Conservation (phyloP, 2,329 filamentous ascomycete species). For the Trichoderma pleuroti region DNA sequence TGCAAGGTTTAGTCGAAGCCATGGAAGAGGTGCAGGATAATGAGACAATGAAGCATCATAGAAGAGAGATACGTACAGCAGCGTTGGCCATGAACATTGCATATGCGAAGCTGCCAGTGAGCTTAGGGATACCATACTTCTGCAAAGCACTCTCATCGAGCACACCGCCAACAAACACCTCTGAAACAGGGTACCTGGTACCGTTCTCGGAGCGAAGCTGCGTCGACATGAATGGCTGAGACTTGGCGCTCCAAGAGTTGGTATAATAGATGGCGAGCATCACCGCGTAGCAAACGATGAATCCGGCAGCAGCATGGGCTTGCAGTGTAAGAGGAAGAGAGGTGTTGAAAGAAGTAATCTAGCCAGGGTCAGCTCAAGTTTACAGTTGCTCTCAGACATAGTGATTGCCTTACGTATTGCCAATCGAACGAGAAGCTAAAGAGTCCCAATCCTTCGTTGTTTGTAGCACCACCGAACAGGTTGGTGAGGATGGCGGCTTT, state of each 20-base stretch:
- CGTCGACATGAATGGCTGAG: conserved; percentile 55
- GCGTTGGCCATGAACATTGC: conserved; percentile 56
- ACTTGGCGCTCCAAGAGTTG: conserved; percentile 44
- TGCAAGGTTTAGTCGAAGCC: background rate
- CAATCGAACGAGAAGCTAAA: conserved; percentile 52
- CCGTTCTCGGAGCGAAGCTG: conserved; percentile 41
- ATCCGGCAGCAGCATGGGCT: conserved; percentile 43
- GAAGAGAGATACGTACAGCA: conserved; percentile 40
- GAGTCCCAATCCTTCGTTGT: conserved; percentile 51
- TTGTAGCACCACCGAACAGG: conserved; percentile 49
- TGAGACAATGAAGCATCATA: background rate
- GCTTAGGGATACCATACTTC: conserved; percentile 43
- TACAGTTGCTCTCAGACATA: background rate
- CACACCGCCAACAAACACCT: conserved; percentile 40
- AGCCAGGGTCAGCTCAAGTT: background rate
- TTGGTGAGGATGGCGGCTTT: conserved; percentile 44
- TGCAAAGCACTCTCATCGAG: conserved; percentile 41
- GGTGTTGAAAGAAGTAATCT: conserved; percentile 50
- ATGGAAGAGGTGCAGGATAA: background rate
- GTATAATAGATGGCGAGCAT: conserved; percentile 53
- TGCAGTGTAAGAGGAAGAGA: conserved; percentile 52
- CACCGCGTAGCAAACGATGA: conserved; percentile 45
- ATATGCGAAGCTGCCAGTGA: conserved; percentile 50
- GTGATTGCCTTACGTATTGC: conserved; percentile 38
- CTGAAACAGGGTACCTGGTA: conserved; percentile 36